A percentile compares a stretch with the other conserved stretches of the same genome.
These are phyloP conservation scores for Protea cynaroides DNA, from an alignment of 164 flowering plant genomes.

Conservation along the genomic window DNA sequence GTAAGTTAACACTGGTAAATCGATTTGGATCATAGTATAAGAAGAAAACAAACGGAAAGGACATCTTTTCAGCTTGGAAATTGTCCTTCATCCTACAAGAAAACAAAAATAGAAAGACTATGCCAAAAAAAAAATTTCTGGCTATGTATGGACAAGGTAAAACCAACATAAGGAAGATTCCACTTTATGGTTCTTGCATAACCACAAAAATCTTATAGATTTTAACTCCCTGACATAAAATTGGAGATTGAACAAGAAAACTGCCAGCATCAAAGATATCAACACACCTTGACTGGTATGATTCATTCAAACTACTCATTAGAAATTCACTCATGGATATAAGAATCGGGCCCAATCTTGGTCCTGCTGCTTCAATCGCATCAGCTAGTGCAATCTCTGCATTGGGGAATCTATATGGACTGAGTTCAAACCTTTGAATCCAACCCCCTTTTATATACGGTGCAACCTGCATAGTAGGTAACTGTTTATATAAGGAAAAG, in stretches of 20 bases:
- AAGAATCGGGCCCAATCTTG: slow-evolving; percentile 68
- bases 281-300: slow-evolving; percentile 89
- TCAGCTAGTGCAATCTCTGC: slow-evolving; percentile 60
- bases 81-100: no score
- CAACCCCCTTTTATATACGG: slow-evolving; percentile 76
- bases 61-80: no score
- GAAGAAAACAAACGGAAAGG: no score
- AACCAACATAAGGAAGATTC: no score
- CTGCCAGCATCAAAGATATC: slow-evolving; percentile 2
- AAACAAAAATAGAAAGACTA: no score
- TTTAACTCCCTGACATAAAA: neutral
- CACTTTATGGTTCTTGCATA: no score
- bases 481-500: slow-evolving; percentile 1
- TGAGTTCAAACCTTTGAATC: slow-evolving; percentile 63
- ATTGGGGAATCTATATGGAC: slow-evolving; percentile 69
- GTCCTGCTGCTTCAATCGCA: slow-evolving; percentile 89
- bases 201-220: neutral
- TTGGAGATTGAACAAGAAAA: neutral
- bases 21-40: no score
- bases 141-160: no score
- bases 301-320: slow-evolving; percentile 89
- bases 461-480: slow-evolving; percentile 52
- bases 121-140: no score
- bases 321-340: slow-evolving; percentile 88
- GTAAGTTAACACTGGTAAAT: no score